Evolutionary conservation across 2,329 filamentous ascomycete genomes (phyloP).

Genomic region (Xylaria arbuscula): DNA sequence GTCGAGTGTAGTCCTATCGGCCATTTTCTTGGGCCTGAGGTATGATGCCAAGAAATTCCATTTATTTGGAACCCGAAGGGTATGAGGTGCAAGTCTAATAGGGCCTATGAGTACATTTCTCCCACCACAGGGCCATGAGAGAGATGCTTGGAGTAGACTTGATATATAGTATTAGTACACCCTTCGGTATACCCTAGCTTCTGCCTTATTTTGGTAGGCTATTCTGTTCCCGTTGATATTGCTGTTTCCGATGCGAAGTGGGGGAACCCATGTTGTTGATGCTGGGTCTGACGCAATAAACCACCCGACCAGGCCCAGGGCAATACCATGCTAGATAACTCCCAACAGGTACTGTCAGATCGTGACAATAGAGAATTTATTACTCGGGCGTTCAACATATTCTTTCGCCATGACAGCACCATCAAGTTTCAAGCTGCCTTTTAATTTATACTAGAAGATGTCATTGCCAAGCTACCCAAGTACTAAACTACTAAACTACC

Average conservation of each 20-base stretch:
- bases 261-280: neutral
- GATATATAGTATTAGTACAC: too few relatives aligned
- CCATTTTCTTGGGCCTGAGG: too few relatives aligned
- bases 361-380: neutral
- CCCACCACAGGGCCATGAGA: too few relatives aligned
- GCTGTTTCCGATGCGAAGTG: slow-evolving; percentile 7
- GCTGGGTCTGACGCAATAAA: slow-evolving; percentile 9
- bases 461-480: slow-evolving; percentile 1
- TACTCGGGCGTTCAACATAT: slow-evolving; percentile 20
- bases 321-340: neutral
- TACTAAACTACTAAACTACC: neutral
- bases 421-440: neutral
- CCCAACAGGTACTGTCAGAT: neutral
- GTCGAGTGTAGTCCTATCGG: too few relatives aligned
- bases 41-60: too few relatives aligned
- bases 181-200: too few relatives aligned
- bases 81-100: too few relatives aligned
- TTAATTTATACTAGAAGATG: neutral
- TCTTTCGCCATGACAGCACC: slow-evolving; percentile 4
- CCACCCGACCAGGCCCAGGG: neutral
- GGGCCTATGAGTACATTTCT: too few relatives aligned
- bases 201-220: neutral
- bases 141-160: too few relatives aligned
- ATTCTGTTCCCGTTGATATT: neutral
- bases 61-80: too few relatives aligned